Conservation (phyloP, 2,329 filamentous ascomycete species). For the Alternaria incomplexa region DNA sequence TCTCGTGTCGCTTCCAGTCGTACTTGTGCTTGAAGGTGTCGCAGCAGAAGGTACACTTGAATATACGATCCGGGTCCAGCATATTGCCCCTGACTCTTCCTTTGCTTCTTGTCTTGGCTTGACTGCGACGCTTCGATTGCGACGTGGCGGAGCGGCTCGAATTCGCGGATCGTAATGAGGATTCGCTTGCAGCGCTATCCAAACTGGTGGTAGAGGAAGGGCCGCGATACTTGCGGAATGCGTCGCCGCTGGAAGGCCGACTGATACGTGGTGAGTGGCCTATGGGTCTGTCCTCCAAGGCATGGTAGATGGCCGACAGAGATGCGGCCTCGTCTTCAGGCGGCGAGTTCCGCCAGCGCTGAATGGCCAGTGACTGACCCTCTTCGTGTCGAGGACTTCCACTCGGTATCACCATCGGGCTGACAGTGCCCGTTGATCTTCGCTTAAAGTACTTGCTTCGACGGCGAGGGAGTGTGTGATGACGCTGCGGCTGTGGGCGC, state of each 20-base stretch:
- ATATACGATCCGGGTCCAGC: conserved; percentile 22
- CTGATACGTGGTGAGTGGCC: conserved; percentile 20
- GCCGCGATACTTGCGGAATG: conserved; percentile 42
- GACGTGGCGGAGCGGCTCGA: conserved; percentile 46
- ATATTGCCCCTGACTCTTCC: conserved; percentile 10
- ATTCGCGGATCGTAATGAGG: conserved; percentile 55
- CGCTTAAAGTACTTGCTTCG: conserved; percentile 24
- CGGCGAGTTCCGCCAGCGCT: conserved; percentile 70
- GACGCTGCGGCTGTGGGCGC: conserved; percentile 1
- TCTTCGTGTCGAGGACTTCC: background rate
- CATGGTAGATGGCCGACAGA: conserved; percentile 66
- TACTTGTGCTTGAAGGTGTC: conserved; percentile 39
- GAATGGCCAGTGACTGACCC: conserved; percentile 53
- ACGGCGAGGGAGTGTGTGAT: conserved; percentile 22
- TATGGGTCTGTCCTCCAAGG: conserved; percentile 49
- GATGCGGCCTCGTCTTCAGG: conserved; percentile 70
- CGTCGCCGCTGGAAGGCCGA: conserved; percentile 27
- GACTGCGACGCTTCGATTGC: conserved; percentile 51
- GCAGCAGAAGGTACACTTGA: conserved; percentile 40
- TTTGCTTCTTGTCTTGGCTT: conserved; percentile 10
- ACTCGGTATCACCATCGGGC: conserved; percentile 16
- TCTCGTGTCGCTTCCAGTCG: conserved; percentile 39
- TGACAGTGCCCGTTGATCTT: conserved; percentile 6
- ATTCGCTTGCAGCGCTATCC: conserved; percentile 53
- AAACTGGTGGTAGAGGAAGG: conserved; percentile 54